phyloP scores from a whole-genome alignment of 106 monocot genomes.

The Agapanthus africanus region DNA sequence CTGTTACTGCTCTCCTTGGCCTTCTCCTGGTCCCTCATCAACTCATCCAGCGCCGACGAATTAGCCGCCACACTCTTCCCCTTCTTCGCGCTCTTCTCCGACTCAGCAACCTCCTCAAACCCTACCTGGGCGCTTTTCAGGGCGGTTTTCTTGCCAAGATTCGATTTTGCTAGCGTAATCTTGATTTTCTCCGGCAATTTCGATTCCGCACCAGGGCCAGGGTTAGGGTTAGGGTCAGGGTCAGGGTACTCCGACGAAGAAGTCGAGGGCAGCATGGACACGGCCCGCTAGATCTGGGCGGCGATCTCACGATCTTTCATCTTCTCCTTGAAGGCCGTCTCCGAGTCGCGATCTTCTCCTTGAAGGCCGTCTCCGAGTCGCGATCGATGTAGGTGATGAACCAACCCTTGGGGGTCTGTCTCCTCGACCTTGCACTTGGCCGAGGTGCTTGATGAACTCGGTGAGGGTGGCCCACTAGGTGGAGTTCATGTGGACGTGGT shows the following conservation, averaged over 20 bases:
- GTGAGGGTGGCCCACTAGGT: conserved; percentile 94
- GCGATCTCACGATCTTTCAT: conserved; percentile 65
- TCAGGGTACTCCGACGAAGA: not conserved
- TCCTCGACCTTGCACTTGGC: conserved; percentile 95
- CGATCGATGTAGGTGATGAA: conserved; percentile 94
- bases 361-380: conserved; percentile 77
- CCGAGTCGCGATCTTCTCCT: conserved; percentile 67
- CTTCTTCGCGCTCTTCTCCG: conserved; percentile 29
- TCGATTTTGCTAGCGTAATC: conserved; percentile 27
- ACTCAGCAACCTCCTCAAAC: conserved; percentile 36
- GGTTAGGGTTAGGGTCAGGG: not conserved
- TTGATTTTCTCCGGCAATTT: conserved; percentile 44
- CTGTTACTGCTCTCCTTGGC: conserved; percentile 82
- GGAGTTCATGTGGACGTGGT: conserved; percentile 97
- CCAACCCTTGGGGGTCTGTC: conserved; percentile 96
- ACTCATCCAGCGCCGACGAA: conserved; percentile 46
- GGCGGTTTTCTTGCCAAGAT: not conserved
- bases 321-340: conserved; percentile 64
- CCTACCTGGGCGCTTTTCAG: conserved; percentile 13
- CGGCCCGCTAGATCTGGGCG: conserved; percentile 70
- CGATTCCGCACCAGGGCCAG: not conserved
- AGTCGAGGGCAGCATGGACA: conserved; percentile 2
- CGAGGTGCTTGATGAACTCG: conserved; percentile 89
- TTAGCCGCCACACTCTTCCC: conserved; percentile 6
- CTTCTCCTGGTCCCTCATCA: conserved; percentile 95